Conservation (phyloP, 108 stramenopile genomes). For the Cyclotella choctawhatcheeana region DNA sequence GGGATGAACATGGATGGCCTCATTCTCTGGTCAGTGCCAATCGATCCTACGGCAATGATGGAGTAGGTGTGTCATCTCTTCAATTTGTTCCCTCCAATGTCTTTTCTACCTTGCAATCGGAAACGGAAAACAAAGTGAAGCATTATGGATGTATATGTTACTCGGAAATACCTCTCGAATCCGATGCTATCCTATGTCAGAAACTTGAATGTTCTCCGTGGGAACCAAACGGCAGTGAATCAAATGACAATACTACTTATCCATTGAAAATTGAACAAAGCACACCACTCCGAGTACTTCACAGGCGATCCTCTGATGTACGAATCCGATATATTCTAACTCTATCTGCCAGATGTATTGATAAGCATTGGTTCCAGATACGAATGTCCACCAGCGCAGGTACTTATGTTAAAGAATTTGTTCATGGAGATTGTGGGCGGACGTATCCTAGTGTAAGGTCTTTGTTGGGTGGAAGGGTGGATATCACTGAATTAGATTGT, state of each 20-base stretch:
- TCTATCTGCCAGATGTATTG: slow-evolving; percentile 55
- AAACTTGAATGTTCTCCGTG: slow-evolving; percentile 39
- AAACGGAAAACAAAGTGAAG: slow-evolving; percentile 86
- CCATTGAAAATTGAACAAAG: slow-evolving; percentile 72
- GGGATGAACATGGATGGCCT: slow-evolving; percentile 37
- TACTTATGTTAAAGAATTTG: slow-evolving; percentile 92
- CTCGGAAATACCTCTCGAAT: slow-evolving; percentile 52
- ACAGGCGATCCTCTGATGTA: slow-evolving; percentile 70
- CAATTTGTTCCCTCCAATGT: slow-evolving; percentile 46
- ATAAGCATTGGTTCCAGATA: slow-evolving; percentile 76
- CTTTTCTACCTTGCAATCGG: slow-evolving; percentile 67
- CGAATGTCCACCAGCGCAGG: slow-evolving; percentile 75
- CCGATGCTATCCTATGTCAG: slow-evolving; percentile 29
- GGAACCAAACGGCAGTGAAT: background rate
- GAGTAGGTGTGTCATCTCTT: slow-evolving; percentile 68
- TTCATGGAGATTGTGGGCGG: slow-evolving; percentile 86
- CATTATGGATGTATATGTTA: slow-evolving; percentile 83
- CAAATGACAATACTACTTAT: slow-evolving; percentile 26
- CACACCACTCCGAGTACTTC: slow-evolving; percentile 84
- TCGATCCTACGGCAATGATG: slow-evolving; percentile 66
- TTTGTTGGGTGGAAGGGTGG: slow-evolving; percentile 75
- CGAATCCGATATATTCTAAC: slow-evolving; percentile 59
- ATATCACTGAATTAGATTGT: slow-evolving; percentile 82
- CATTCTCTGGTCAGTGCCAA: slow-evolving; percentile 19
- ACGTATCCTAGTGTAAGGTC: slow-evolving; percentile 70